Conservation (phyloP, 1,139 yeast genomes). For the Oligophagozyma castellii region DNA sequence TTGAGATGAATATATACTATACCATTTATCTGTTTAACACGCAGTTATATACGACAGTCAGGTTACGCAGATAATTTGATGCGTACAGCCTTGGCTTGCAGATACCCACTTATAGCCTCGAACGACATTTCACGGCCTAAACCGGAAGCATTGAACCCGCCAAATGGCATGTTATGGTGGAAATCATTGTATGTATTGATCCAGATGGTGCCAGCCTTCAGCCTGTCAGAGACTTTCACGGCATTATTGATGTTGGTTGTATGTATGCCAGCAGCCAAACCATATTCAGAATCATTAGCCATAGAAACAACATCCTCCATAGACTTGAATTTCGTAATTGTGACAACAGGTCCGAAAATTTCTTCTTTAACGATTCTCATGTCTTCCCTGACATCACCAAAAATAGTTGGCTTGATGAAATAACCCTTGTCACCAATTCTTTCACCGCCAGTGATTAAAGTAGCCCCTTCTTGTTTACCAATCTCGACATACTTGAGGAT, state of each 20-base stretch:
- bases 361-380: conserved; percentile 59
- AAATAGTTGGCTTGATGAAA: conserved; percentile 57
- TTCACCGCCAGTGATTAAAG: conserved; percentile 44
- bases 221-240: conserved; percentile 35
- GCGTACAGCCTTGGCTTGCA: conserved; percentile 51
- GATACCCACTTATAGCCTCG: conserved; percentile 46
- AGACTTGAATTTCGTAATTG: conserved; percentile 39
- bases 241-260: conserved; percentile 35
- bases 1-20: too few relatives aligned
- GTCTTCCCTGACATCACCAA: conserved; percentile 46
- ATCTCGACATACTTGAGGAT: conserved; percentile 41
- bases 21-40: too few relatives aligned
- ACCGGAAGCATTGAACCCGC: conserved; percentile 54
- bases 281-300: conserved; percentile 46
- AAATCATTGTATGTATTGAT: conserved; percentile 44
- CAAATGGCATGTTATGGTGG: conserved; percentile 36
- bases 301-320: conserved; percentile 38
- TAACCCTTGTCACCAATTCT: conserved; percentile 44
- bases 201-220: conserved; percentile 48
- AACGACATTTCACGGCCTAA: conserved; percentile 58
- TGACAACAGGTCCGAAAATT: conserved; percentile 52
- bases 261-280: conserved; percentile 53
- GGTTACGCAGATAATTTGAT: conserved; percentile 38
- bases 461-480: conserved; percentile 50
- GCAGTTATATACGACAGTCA: conserved; percentile 25